Percentiles rank a stretch among this genome's conserved stretches.
phyloP scores from a whole-genome alignment of 2,329 filamentous ascomycete genomes.

The Claviceps sp. region DNA sequence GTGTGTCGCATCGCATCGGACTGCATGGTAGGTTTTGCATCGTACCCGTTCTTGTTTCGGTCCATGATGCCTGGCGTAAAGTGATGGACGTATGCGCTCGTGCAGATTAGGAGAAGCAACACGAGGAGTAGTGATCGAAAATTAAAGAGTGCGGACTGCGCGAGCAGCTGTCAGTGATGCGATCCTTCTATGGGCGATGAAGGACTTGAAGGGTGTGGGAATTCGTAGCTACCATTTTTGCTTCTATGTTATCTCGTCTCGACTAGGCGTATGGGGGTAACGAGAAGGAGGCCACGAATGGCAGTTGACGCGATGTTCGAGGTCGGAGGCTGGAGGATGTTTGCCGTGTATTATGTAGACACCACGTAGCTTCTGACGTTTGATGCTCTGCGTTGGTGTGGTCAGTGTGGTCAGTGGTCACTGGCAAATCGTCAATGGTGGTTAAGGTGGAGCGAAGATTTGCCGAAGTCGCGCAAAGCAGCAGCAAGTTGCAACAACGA shows the following conservation, averaged over 20 bases:
- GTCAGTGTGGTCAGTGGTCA: not conserved
- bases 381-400: not conserved
- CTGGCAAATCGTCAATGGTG: not conserved
- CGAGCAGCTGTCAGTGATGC: slow-evolving; percentile 1
- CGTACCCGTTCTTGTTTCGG: slow-evolving; percentile 79
- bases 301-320: not conserved
- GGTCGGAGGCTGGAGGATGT: not conserved
- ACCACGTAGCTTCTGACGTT: not conserved
- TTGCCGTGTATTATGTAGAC: not conserved
- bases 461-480: slow-evolving; percentile 11
- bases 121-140: slow-evolving; percentile 95
- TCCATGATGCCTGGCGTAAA: slow-evolving; percentile 84
- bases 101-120: slow-evolving; percentile 89
- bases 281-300: not conserved
- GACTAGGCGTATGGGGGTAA: not conserved
- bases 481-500: not conserved
- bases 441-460: slow-evolving; percentile 22
- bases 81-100: slow-evolving; percentile 83
- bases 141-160: slow-evolving; percentile 90
- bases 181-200: not conserved
- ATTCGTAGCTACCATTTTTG: too few relatives aligned
- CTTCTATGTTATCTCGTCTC: too few relatives aligned
- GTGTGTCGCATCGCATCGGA: slow-evolving; percentile 25
- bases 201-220: not conserved
- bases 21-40: not conserved